Percentiles rank a stretch among this genome's conserved stretches.
phyloP scores from a whole-genome alignment of 2,329 filamentous ascomycete species.

The Diaporthe humulicola region DNA sequence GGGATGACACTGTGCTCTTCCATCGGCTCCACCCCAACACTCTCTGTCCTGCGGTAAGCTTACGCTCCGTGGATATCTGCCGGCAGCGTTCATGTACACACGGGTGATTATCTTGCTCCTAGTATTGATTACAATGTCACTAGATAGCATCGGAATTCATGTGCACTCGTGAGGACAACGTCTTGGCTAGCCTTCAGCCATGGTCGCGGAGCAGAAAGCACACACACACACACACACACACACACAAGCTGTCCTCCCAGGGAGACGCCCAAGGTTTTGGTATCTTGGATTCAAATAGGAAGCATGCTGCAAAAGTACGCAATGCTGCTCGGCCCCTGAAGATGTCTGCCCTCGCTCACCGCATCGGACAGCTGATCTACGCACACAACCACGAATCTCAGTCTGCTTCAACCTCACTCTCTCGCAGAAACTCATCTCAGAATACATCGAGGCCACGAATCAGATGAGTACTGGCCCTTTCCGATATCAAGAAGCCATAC shows the following conservation, averaged over 20 bases:
- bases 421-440: neutral
- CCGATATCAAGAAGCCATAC: neutral
- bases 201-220: neutral
- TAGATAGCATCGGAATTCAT: neutral
- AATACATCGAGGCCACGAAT: neutral
- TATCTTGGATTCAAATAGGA: too few species aligned
- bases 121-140: neutral
- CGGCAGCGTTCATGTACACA: neutral
- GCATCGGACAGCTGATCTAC: too few species aligned
- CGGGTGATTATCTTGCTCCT: neutral
- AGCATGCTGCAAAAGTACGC: neutral
- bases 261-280: too few species aligned
- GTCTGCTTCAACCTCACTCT: neutral
- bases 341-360: neutral
- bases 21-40: neutral
- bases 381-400: too few species aligned
- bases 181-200: neutral
- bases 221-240: too few species aligned
- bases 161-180: neutral
- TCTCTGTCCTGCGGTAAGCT: too few species aligned
- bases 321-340: neutral
- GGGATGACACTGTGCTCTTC: neutral
- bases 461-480: neutral
- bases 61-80: neutral
- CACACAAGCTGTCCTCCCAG: neutral